Conservation (phyloP, 106 monocot species). For the Dactylorhiza incarnata region DNA sequence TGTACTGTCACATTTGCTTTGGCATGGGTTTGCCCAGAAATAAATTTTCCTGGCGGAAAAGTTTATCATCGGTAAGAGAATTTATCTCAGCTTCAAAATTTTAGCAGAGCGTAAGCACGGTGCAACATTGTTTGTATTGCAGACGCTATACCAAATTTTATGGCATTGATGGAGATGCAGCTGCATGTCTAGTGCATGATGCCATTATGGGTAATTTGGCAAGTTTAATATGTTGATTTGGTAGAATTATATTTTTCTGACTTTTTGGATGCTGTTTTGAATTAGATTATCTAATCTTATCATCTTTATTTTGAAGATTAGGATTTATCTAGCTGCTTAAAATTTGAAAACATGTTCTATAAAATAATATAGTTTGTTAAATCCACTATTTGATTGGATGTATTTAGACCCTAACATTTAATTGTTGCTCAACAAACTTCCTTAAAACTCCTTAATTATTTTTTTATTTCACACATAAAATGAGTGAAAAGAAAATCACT, state of each 20-base stretch:
- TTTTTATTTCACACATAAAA: too few relatives aligned
- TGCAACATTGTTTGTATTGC: slow-evolving; percentile 4
- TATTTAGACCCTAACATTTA: too few relatives aligned
- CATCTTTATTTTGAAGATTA: not conserved
- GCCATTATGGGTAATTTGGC: slow-evolving; percentile 62
- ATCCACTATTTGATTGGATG: too few relatives aligned
- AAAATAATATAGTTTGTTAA: too few relatives aligned
- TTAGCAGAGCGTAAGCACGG: not conserved
- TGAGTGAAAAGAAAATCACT: too few relatives aligned
- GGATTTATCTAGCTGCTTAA: too few relatives aligned
- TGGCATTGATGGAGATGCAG: slow-evolving; percentile 63
- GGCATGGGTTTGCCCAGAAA: slow-evolving; percentile 87
- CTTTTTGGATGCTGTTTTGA: not conserved
- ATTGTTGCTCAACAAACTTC: too few relatives aligned
- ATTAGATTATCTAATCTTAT: not conserved
- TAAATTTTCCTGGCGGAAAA: slow-evolving; percentile 67
- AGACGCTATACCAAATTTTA: slow-evolving; percentile 95
- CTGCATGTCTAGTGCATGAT: slow-evolving; percentile 74
- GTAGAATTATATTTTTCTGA: not conserved
- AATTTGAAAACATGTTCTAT: too few relatives aligned
- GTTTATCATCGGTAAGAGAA: slow-evolving; percentile 60
- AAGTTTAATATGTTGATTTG: not conserved
- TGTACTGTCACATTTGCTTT: slow-evolving; percentile 71
- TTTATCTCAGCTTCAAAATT: not conserved
- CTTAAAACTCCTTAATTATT: too few relatives aligned